Evolutionary conservation across 1,284 basidiomycete species (phyloP), one percentile per base, ranked within the genome.

Genomic region (Anthracocystis setariae): DNA sequence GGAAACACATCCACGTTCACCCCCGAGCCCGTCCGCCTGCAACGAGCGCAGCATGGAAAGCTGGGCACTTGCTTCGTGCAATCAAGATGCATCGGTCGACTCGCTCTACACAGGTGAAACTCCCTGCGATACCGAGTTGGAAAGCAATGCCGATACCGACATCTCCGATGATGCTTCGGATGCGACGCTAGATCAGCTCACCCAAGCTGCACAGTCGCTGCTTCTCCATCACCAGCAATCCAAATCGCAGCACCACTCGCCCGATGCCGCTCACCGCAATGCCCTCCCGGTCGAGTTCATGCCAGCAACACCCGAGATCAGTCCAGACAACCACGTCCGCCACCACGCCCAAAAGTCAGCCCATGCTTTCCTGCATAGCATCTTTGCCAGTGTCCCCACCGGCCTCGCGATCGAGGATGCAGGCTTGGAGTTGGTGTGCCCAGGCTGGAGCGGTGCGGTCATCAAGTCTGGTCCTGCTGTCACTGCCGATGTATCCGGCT

Each of bases 291-390:
- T 29, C 46, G 65, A 60, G 33, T 57, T 73, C 46, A 70, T 77
- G 68, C 78, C 78, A 13, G 73, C 62, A 20, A 79, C 78, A 4
- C 78, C 78, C 39, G 74, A 77, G 24, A 72, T 78, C 56, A 74
- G 74, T 54, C 76, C 78, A 12, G 76, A 75, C 48, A 61, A 78
- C 25, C 52, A 65, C 33, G 71, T 73, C 17, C 64, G 63, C 37
- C 74, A 73, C 37, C 70, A 74, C 52, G 69, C 74, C 8, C 65
- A 71, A 18, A 70, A 69, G 47, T 73, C 60, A 12, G 78, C 76
- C 0, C 62, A 73, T 25, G 50, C 66, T 18, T 78, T 79, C 39
- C 43, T 79, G 27, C 65, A 69, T 29, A 57, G 73, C 24, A 60
- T 78, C 20, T 78, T 78, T 50, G 52, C 48, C 18, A 51, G 68